A percentile compares a stretch with the other conserved stretches of the same genome.
These are phyloP conservation scores for Hysterium pulicare DNA, from an alignment of 2,329 filamentous ascomycete species.

Conservation along the genomic window DNA sequence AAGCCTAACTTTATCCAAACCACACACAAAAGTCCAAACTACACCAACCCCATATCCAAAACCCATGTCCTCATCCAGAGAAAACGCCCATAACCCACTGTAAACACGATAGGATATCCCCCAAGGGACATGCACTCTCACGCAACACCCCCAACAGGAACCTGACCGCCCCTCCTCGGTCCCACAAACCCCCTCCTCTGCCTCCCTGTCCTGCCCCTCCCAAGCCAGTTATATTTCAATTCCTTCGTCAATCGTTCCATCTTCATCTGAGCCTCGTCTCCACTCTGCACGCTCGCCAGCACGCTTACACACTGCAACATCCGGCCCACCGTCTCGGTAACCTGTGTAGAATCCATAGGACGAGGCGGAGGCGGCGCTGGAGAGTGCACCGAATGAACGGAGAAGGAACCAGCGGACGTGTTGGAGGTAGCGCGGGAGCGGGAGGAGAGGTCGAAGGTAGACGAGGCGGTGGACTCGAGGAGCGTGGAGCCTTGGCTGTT, in stretches of 20 bases:
- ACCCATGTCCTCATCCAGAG: too few species aligned
- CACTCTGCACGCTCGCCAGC: conserved; percentile 69
- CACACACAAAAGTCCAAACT: too few species aligned
- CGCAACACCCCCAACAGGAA: conserved; percentile 2
- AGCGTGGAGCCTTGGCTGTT: conserved; percentile 77
- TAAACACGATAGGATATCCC: too few species aligned
- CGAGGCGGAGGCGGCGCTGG: conserved; percentile 20
- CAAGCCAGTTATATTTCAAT: conserved; percentile 95
- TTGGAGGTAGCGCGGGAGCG: conserved; percentile 84
- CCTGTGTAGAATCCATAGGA: conserved; percentile 59
- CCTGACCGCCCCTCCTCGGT: conserved; percentile 41
- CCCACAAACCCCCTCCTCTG: conserved; percentile 90
- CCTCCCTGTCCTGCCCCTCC: conserved; percentile 80
- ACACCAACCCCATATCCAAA: too few species aligned
- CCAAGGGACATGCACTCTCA: too few species aligned
- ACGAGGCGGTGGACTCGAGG: conserved; percentile 63
- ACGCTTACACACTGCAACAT: conserved; percentile 98
- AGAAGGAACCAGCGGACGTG: conserved; percentile 56
- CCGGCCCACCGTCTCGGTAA: conserved; percentile 89
- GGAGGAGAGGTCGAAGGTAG: conserved; percentile 47
- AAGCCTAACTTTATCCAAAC: too few species aligned
- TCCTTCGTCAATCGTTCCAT: conserved; percentile 82
- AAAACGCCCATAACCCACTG: too few species aligned
- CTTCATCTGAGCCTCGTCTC: conserved; percentile 70
- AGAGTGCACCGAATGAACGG: conserved; percentile 28